Percentiles rank a stretch among this genome's conserved stretches.
Evolutionary conservation across 176 grass and related monocot genomes (phyloP).

Genomic region (Oropetium thomaeum): DNA sequence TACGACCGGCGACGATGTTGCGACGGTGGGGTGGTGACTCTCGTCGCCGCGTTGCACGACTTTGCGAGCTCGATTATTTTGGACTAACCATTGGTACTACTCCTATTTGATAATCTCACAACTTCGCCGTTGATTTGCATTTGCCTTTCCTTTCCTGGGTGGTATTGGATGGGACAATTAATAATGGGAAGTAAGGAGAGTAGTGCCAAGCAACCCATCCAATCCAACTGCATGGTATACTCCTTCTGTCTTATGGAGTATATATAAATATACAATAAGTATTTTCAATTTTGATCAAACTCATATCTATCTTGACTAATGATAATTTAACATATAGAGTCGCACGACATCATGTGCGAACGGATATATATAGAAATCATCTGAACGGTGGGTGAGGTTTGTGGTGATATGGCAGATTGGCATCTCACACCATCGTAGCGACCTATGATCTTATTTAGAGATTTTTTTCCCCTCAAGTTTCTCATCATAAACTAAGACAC

Average conservation of each 20-base stretch:
- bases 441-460: neutral
- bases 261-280: too few relatives aligned
- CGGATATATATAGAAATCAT: neutral
- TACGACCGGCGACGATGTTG: too few relatives aligned
- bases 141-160: neutral
- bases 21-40: neutral
- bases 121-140: too few relatives aligned
- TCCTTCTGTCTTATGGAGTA: too few relatives aligned
- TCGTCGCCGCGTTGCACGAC: neutral
- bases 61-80: neutral
- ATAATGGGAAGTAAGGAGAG: neutral
- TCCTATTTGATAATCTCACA: too few relatives aligned
- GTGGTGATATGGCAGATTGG: neutral
- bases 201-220: too few relatives aligned
- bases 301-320: too few relatives aligned
- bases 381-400: neutral
- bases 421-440: neutral
- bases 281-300: too few relatives aligned
- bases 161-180: too few relatives aligned
- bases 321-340: too few relatives aligned
- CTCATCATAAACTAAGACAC: constrained; percentile 19
- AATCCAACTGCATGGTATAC: too few relatives aligned
- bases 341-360: neutral
- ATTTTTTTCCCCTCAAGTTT: neutral
- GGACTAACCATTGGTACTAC: neutral